Percentiles rank a stretch among this genome's conserved stretches.
Conservation (phyloP, 202 grass and related monocot genomes). For the Schoenoplectus tabernaemontani region DNA sequence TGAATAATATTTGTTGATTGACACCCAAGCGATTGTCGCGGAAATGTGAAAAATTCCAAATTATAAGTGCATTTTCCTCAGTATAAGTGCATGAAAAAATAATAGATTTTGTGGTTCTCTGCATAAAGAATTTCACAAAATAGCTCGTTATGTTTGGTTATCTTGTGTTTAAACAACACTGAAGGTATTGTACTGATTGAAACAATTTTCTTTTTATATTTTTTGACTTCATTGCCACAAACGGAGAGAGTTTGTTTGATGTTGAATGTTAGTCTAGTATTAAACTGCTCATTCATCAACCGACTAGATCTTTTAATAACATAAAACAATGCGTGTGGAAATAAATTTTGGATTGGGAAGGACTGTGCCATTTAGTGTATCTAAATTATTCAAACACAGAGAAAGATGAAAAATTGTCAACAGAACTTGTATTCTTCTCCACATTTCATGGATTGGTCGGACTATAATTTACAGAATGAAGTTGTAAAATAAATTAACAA, state of each 20-base stretch:
- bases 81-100: too few species aligned
- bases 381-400: neutral
- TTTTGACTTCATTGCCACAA: neutral
- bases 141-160: too few species aligned
- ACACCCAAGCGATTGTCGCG: too few species aligned
- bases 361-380: neutral
- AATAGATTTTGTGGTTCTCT: too few species aligned
- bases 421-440: neutral
- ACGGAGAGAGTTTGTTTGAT: neutral
- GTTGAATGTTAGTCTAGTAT: neutral
- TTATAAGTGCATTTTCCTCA: too few species aligned
- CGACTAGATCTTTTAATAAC: neutral
- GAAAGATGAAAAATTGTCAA: neutral
- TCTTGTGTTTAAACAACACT: too few species aligned
- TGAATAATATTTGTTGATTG: too few species aligned
- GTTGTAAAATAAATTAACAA: neutral
- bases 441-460: neutral
- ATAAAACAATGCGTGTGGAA: neutral
- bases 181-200: too few species aligned
- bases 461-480: neutral
- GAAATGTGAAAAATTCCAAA: too few species aligned
- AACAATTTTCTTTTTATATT: too few species aligned
- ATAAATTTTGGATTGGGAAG: neutral
- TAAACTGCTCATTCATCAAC: neutral
- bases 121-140: too few species aligned